Evolutionary conservation across 1,284 basidiomycete species (phyloP).

Genomic region (Sporisorium iseilematis-ciliati): DNA sequence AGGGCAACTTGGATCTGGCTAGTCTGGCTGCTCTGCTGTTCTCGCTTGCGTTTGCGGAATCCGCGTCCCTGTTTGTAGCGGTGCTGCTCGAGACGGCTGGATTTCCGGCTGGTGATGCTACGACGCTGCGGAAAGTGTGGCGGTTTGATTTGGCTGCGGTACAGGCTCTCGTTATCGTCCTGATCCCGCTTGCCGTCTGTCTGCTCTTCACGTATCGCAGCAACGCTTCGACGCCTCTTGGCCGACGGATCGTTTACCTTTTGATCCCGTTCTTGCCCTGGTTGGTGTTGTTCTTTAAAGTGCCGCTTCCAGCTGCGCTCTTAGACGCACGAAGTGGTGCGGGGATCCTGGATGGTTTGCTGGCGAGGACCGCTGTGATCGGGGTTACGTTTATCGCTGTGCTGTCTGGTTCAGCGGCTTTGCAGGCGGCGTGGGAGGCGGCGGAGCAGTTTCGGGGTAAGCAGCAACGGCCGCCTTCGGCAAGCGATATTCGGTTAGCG

Average conservation of each 20-base stretch:
- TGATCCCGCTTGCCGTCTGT: slow-evolving; percentile 56
- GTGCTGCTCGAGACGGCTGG: slow-evolving; percentile 61
- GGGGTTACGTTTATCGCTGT: slow-evolving; percentile 71
- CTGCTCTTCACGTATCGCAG: slow-evolving; percentile 57
- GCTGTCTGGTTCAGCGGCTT: slow-evolving; percentile 70
- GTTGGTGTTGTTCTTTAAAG: slow-evolving; percentile 62
- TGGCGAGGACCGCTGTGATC: slow-evolving; percentile 70
- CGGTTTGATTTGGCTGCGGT: slow-evolving; percentile 48
- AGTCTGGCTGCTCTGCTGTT: slow-evolving; percentile 55
- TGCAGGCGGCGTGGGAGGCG: slow-evolving; percentile 71
- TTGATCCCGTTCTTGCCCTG: slow-evolving; percentile 56
- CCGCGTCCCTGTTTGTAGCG: slow-evolving; percentile 55
- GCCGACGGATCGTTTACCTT: slow-evolving; percentile 40
- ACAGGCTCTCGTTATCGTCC: slow-evolving; percentile 28
- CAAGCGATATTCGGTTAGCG: slow-evolving; percentile 37
- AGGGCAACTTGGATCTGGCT: slow-evolving; percentile 35
- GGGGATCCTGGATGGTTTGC: slow-evolving; percentile 47
- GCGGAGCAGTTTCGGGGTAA: slow-evolving; percentile 64
- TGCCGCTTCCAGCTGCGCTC: slow-evolving; percentile 60
- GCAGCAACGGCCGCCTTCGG: slow-evolving; percentile 32
- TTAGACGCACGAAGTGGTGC: slow-evolving; percentile 16
- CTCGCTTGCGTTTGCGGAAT: slow-evolving; percentile 62
- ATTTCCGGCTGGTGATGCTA: slow-evolving; percentile 34
- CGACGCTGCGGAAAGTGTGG: slow-evolving; percentile 29
- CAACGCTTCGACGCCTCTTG: slow-evolving; percentile 32